Percentiles rank a stretch among this genome's conserved stretches.
Evolutionary conservation across 495 filamentous ascomycete species (phyloP).

Genomic region (Hypoxylon intermedium): DNA sequence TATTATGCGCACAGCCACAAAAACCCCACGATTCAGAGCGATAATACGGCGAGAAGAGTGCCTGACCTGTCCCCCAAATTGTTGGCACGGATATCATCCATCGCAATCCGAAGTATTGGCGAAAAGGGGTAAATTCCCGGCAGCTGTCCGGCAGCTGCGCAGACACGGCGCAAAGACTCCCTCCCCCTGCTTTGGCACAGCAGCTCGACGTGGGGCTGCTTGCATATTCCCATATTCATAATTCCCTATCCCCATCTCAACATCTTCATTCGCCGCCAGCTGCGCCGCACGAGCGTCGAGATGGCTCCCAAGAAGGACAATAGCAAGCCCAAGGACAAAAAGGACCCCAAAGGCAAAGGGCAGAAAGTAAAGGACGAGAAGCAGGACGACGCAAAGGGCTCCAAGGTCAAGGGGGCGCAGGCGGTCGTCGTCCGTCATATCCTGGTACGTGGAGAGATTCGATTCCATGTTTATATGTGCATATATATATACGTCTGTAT

Average conservation of each 20-base stretch:
- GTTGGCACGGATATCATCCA: too few relatives aligned
- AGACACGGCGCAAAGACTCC: too few relatives aligned
- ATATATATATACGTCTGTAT: too few relatives aligned
- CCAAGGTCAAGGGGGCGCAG: slow-evolving; percentile 73
- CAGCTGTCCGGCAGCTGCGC: too few relatives aligned
- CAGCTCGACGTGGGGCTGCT: slow-evolving; percentile 26
- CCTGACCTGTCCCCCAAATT: too few relatives aligned
- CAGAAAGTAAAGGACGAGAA: slow-evolving; percentile 59
- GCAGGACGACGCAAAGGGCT: slow-evolving; percentile 49
- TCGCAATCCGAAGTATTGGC: too few relatives aligned
- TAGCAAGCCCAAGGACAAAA: slow-evolving; percentile 53
- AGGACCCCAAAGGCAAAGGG: slow-evolving; percentile 57
- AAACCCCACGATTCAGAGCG: too few relatives aligned
- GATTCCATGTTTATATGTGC: neutral
- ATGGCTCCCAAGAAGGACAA: slow-evolving; percentile 42
- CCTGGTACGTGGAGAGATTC: slow-evolving; percentile 59
- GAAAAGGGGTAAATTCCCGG: too few relatives aligned
- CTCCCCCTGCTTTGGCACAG: neutral
- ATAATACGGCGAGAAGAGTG: too few relatives aligned
- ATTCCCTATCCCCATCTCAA: slow-evolving; percentile 4
- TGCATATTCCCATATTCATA: too few relatives aligned
- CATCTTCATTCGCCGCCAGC: slow-evolving; percentile 16
- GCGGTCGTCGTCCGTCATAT: slow-evolving; percentile 90
- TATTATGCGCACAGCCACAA: too few relatives aligned
- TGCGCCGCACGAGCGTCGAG: slow-evolving; percentile 12